Evolutionary conservation across 768 basidiomycete genomes (phyloP).

Genomic region (Tylopilus subfusipes): DNA sequence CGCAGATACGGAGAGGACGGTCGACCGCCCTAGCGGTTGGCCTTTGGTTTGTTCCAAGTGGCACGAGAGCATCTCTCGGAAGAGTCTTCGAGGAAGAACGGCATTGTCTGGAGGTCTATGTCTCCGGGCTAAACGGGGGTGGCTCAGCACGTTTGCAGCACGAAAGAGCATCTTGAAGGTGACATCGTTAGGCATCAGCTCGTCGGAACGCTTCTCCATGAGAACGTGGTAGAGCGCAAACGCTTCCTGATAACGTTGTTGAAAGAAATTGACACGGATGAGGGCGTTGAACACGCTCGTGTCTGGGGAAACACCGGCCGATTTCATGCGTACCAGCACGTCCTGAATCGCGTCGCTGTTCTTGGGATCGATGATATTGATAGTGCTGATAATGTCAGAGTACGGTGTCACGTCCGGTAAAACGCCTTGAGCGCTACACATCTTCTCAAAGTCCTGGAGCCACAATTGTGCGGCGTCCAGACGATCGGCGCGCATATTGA

Average conservation of each 20-base stretch:
- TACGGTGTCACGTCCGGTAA: conserved; percentile 31
- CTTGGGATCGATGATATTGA: conserved; percentile 31
- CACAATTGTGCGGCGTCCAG: conserved; percentile 31
- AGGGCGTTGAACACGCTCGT: conserved; percentile 47
- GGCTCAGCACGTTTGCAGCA: conserved; percentile 18
- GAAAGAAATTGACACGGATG: conserved; percentile 38
- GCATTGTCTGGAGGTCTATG: conserved; percentile 19
- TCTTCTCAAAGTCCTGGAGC: conserved; percentile 25
- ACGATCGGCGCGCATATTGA: conserved; percentile 33
- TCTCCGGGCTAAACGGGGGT: conserved; percentile 23
- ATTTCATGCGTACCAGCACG: conserved; percentile 39
- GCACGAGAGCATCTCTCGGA: conserved; percentile 42
- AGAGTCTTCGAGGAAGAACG: conserved; percentile 40
- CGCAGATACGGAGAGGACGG: conserved; percentile 32
- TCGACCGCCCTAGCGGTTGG: conserved; percentile 17
- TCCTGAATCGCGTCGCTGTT: conserved; percentile 32
- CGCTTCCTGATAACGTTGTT: conserved; percentile 32
- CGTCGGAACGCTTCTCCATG: conserved; percentile 29
- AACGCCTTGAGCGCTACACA: conserved; percentile 17
- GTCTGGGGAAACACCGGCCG: conserved; percentile 37
- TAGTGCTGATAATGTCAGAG: conserved; percentile 37
- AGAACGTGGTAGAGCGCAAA: conserved; percentile 45
- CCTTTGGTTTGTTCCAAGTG: conserved; percentile 25
- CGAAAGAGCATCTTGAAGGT: conserved; percentile 47
- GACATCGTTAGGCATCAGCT: conserved; percentile 38